A percentile compares a stretch with the other conserved stretches of the same genome.
These are phyloP conservation scores for Cymbidium sinense DNA, from an alignment of 106 monocot genomes.

Conservation along the genomic window DNA sequence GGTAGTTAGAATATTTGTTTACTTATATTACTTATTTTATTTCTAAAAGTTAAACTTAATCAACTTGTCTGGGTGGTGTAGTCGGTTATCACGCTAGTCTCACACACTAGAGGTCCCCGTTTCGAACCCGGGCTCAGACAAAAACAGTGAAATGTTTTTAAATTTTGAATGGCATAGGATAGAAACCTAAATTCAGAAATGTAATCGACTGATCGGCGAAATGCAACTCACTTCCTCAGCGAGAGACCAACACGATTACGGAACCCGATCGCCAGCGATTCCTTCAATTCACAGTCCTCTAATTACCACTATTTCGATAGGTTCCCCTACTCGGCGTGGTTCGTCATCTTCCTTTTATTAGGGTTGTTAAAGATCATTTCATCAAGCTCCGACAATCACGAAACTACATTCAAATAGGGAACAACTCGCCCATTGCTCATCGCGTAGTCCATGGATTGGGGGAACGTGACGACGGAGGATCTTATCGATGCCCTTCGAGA, in stretches of 20 bases:
- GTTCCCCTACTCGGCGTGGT: neutral
- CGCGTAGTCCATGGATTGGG: slow-evolving; percentile 73
- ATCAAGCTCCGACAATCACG: neutral
- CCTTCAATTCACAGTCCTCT: too few relatives aligned
- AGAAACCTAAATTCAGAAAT: too few relatives aligned
- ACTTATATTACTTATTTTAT: too few relatives aligned
- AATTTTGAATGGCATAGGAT: too few relatives aligned
- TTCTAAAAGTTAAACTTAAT: too few relatives aligned
- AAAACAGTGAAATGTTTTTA: too few relatives aligned
- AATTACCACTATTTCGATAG: neutral
- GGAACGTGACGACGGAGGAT: slow-evolving; percentile 90
- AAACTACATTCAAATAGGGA: neutral
- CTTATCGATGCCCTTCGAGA: slow-evolving; percentile 83
- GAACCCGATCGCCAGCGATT: too few relatives aligned
- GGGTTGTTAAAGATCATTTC: neutral
- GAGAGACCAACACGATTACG: too few relatives aligned
- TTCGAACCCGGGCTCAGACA: slow-evolving; percentile 32
- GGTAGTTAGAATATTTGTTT: too few relatives aligned
- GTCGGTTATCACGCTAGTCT: slow-evolving; percentile 4
- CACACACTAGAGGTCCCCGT: neutral
- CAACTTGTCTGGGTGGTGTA: slow-evolving; percentile 10
- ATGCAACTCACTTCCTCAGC: too few relatives aligned
- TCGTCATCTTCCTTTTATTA: neutral
- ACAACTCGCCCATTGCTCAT: neutral
- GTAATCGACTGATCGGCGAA: too few relatives aligned